phyloP scores from a whole-genome alignment of 2,329 filamentous ascomycete species.

The Paracorniculantispora psalliotae region DNA sequence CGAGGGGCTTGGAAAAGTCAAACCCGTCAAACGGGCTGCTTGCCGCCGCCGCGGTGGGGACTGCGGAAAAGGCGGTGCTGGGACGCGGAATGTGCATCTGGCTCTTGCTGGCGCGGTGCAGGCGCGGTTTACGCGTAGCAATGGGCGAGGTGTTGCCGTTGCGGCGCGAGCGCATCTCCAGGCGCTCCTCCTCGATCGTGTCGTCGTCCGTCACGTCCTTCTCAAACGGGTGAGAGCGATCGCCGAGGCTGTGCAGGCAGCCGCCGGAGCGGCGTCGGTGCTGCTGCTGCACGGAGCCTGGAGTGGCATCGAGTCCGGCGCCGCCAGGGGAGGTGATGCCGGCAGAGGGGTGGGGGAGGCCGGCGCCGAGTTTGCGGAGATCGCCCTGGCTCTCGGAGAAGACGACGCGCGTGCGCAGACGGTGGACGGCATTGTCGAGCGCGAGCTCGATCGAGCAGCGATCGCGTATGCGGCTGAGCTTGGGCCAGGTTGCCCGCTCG shows the following conservation, averaged over 20 bases:
- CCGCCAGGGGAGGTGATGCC: conserved; percentile 1
- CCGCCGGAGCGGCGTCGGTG: conserved; percentile 47
- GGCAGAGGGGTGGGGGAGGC: conserved; percentile 20
- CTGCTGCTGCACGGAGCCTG: conserved; percentile 28
- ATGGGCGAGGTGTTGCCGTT: conserved; percentile 22
- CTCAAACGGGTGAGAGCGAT: conserved; percentile 32
- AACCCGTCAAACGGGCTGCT: conserved; percentile 21
- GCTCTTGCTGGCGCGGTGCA: conserved; percentile 38
- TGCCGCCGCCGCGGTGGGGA: conserved; percentile 12
- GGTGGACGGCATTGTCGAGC: conserved; percentile 68
- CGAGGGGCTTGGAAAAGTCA: conserved; percentile 32
- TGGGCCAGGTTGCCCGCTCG: conserved; percentile 87
- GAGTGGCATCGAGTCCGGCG: conserved; percentile 20
- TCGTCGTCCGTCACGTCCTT: conserved; percentile 39
- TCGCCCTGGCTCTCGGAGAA: conserved; percentile 63
- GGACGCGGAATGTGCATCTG: conserved; percentile 29
- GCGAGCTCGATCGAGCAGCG: conserved; percentile 85
- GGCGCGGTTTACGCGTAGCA: conserved; percentile 33
- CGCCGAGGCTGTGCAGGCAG: conserved; percentile 38
- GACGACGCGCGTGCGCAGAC: conserved; percentile 61
- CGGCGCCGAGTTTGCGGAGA: conserved; percentile 41
- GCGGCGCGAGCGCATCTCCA: conserved; percentile 36
- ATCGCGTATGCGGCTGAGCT: conserved; percentile 77
- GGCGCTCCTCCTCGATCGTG: conserved; percentile 39
- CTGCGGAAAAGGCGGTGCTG: conserved; percentile 8